phyloP scores from a whole-genome alignment of 768 basidiomycete species.

The Austroboletus eburneus region DNA sequence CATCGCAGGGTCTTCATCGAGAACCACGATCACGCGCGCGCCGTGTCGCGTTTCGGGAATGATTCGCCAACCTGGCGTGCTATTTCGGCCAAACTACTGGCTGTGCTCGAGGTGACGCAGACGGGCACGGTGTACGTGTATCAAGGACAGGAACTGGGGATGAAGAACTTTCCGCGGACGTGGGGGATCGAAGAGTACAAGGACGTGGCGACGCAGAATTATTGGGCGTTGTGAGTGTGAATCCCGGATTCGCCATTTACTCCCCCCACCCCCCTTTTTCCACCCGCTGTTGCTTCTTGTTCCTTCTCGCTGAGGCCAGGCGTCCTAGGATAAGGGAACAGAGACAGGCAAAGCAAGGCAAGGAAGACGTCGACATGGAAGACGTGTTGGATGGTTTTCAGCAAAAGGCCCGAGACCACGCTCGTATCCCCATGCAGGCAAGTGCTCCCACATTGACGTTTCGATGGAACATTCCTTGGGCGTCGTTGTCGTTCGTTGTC shows the following conservation, averaged over 20 bases:
- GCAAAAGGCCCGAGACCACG: slow-evolving; percentile 67
- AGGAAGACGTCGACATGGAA: slow-evolving; percentile 51
- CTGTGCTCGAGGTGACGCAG: slow-evolving; percentile 56
- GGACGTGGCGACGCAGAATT: slow-evolving; percentile 60
- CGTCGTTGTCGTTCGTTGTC: not conserved
- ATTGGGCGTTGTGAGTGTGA: slow-evolving; percentile 46
- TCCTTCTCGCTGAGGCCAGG: not conserved
- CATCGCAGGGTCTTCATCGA: slow-evolving; percentile 53
- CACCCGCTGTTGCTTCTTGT: not conserved
- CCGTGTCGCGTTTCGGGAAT: slow-evolving; percentile 63
- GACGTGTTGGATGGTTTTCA: slow-evolving; percentile 56
- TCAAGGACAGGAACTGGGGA: slow-evolving; percentile 71
- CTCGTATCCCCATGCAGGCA: slow-evolving; percentile 67
- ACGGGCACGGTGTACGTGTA: slow-evolving; percentile 69
- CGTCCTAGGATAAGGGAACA: slow-evolving; percentile 36
- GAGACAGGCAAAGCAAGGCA: slow-evolving; percentile 30
- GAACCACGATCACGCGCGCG: slow-evolving; percentile 66
- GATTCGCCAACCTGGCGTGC: slow-evolving; percentile 54
- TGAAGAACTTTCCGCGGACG: slow-evolving; percentile 54
- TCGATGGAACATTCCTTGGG: not conserved
- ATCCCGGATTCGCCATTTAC: too few species aligned
- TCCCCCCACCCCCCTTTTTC: not conserved
- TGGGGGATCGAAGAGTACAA: slow-evolving; percentile 76
- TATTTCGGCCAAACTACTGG: slow-evolving; percentile 60
- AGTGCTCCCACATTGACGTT: not conserved